Base-by-base conservation (phyloP, 208 protist species). In the Porcisia hertigi region DNA sequence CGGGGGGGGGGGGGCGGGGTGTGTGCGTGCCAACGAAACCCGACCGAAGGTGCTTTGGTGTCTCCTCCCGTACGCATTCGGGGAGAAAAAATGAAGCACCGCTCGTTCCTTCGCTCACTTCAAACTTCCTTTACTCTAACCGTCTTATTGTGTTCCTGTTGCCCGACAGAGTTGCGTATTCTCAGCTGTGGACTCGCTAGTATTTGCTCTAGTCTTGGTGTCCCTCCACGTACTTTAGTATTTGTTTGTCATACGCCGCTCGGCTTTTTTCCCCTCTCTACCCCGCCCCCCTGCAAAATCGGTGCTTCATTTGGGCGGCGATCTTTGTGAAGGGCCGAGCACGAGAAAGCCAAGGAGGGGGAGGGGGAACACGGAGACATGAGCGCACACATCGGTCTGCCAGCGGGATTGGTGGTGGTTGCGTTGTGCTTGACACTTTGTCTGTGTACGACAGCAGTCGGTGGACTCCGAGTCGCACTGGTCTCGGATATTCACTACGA, bases 401-500 rank as follows among this genome's bases (percentile, higher is more conserved):
- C 23, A 20, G 23, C 8, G 47, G 18, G 18, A 43, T 54, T 43
- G 45, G 49, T 20, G 36, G 49, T 72, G 69, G 69, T 34, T 8
- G 69, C 34, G 53, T 25, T 55, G 66, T 71, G n/a, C 66, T 16
- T 57, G 34, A 25, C 74, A 65, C 20, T 76, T 16, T 45, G 49
- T 8, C 20, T 72, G 16, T 9, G 12, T 34, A 41, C 58, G 20
- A 45, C 39, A 2, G 41, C 53, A 12, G 57, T 57, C 2, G 34
- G 66, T 54, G 80, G 76, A 0, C 20, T 75, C 39, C 65, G 80
- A 12, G 63, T 93, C 14, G 88, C 71, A 54, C 71, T 95, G 12
- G 73, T 96, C 25, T 93, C 91, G 1, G 93, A 97, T 69, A 88
- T 93, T 59, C 93, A 97, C 77, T 92, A 86, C 69, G 93, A 97